Percentiles rank a stretch among this genome's conserved stretches.
These are phyloP conservation scores for Leccinum subtestaceum DNA, from an alignment of 768 basidiomycete genomes.

Conservation along the genomic window DNA sequence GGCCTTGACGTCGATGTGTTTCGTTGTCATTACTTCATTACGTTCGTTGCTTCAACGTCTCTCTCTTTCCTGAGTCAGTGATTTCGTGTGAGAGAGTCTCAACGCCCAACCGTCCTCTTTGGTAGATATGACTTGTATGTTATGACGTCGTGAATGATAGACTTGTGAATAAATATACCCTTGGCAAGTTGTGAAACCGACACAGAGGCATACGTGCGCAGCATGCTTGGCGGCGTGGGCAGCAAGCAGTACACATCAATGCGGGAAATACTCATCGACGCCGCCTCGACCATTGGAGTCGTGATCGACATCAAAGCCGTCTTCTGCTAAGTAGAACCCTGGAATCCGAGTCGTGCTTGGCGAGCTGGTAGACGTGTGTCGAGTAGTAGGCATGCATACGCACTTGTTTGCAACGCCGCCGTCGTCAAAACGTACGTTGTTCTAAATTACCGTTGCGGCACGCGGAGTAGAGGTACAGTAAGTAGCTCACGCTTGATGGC, in stretches of 20 bases:
- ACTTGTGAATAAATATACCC: constrained; percentile 1
- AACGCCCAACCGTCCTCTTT: not conserved
- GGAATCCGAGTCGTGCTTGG: not conserved
- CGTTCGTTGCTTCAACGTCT: constrained; percentile 6
- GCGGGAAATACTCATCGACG: not conserved
- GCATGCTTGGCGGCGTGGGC: not conserved
- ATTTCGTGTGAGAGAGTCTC: not conserved
- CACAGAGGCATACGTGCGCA: not conserved
- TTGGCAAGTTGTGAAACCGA: not conserved
- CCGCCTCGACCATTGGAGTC: not conserved
- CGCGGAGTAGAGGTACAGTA: not conserved
- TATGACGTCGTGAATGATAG: constrained; percentile 1
- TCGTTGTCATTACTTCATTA: constrained; percentile 5
- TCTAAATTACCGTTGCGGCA: constrained; percentile 21
- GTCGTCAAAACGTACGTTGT: constrained; percentile 8
- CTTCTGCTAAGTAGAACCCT: not conserved
- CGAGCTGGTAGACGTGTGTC: constrained; percentile 4
- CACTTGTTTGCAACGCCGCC: not conserved
- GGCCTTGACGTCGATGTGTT: not conserved
- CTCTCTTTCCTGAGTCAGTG: not conserved
- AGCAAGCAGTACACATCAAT: not conserved
- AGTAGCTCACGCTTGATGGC: not conserved
- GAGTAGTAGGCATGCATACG: not conserved
- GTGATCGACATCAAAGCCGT: constrained; percentile 1
- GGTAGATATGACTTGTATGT: constrained; percentile 3